phyloP scores from a whole-genome alignment of 2,329 filamentous ascomycete genomes.

The Mollisia scopiformis region DNA sequence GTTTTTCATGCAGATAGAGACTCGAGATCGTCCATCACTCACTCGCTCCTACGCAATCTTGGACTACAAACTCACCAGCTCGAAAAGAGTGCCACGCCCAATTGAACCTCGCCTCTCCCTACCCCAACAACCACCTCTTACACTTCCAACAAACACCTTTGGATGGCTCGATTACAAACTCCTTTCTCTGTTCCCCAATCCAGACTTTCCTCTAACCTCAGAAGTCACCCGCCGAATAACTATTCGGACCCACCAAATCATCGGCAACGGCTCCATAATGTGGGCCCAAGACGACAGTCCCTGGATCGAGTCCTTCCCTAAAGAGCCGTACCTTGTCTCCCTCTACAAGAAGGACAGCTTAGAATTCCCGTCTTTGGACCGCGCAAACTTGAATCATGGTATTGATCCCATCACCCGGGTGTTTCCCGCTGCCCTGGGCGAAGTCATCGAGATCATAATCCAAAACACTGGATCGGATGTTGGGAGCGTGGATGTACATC shows the following conservation, averaged over 20 bases:
- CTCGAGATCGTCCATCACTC: slow-evolving; percentile 43
- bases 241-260: slow-evolving; percentile 36
- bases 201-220: slow-evolving; percentile 32
- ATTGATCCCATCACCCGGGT: slow-evolving; percentile 45
- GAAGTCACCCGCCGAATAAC: slow-evolving; percentile 42
- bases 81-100: no score
- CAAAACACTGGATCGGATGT: slow-evolving; percentile 43
- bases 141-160: slow-evolving; percentile 27
- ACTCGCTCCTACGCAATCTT: slow-evolving; percentile 46
- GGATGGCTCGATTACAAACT: slow-evolving; percentile 41
- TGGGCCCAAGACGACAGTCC: slow-evolving; percentile 38
- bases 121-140: slow-evolving; percentile 20
- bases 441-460: slow-evolving; percentile 49
- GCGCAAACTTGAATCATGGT: slow-evolving; percentile 44
- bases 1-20: slow-evolving; percentile 48
- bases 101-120: slow-evolving; percentile 24
- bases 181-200: slow-evolving; percentile 19
- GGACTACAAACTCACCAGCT: slow-evolving; percentile 35
- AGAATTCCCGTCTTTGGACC: slow-evolving; percentile 45
- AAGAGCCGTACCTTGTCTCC: slow-evolving; percentile 47
- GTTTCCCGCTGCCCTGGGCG: slow-evolving; percentile 48
- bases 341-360: slow-evolving; percentile 44
- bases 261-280: slow-evolving; percentile 20
- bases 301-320: slow-evolving; percentile 38
- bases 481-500: slow-evolving; percentile 43